Base-by-base conservation (phyloP, 2,329 filamentous ascomycete genomes). In the Gaeumannomyces tritici region DNA sequence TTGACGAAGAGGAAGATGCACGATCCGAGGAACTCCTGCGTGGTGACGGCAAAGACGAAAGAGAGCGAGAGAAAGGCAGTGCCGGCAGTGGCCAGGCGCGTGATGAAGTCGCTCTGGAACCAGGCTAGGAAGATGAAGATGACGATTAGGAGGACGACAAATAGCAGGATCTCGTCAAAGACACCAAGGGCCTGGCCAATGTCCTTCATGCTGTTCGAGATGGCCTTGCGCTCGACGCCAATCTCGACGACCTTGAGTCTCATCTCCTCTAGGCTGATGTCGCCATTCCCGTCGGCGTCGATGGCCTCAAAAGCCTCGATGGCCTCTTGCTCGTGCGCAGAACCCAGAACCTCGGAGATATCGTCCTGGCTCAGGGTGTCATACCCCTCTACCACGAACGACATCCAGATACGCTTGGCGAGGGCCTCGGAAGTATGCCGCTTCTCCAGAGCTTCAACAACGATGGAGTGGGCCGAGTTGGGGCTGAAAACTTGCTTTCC, bases 1-100 rank as follows among this genome's bases (percentile, higher is more conserved):
- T 99, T 99, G 79, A 98, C 91, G 70, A 99, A 99, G 1, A 99
- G 79, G 79, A 99, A 99, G 70, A 99, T 96, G 79, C 93, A 98
- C 51, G 93, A 97, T 70, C 93, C 93, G n/a, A 99, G 84, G 66
- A 99, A 89, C 75, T 99, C 95, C 75, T 97, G 93, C 4, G 89
- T 88, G 1, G 93, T 97, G 62, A 89, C 89, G 28, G 93, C 88
- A 74, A 99, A 98, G 68, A 97, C 89, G 77, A 99, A 99, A 4
- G 93, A 97, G n/a, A 98, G 80, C 7, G 93, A 98, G 12, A 99
- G 85, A 55, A 99, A 82, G 0, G 95, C 89, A 1, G 95, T 97
- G 66, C 93, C 93, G 60, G 93, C 91, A 12, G 93, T 96, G 5
- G 92, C 89, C 54, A 97, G 83, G 7, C 91, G 96, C 3, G 89